Evolutionary conservation across 352 stramenopile genomes (phyloP).

Genomic region (Halophytophthora batemanensis): DNA sequence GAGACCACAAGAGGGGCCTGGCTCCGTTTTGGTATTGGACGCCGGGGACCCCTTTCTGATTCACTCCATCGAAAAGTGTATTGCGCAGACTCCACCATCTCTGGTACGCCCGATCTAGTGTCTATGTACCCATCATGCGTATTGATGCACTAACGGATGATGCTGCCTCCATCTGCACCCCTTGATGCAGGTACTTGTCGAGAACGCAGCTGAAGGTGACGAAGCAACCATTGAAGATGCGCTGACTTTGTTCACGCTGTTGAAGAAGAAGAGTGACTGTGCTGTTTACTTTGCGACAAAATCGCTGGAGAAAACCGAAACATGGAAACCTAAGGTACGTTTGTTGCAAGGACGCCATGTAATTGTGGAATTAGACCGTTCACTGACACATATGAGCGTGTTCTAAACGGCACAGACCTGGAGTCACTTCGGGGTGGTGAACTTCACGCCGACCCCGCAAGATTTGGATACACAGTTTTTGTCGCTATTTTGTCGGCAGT

Average conservation of each 20-base stretch:
- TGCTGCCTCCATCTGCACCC: not conserved
- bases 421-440: constrained; percentile 42
- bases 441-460: constrained; percentile 32
- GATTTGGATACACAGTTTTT: constrained; percentile 43
- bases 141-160: not conserved
- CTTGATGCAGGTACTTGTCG: constrained; percentile 37
- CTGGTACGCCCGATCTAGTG: constrained; percentile 13
- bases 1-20: constrained; percentile 13
- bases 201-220: constrained; percentile 44
- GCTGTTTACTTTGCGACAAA: constrained; percentile 41
- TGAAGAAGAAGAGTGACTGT: constrained; percentile 38
- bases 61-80: constrained; percentile 37
- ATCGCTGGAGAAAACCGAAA: constrained; percentile 24
- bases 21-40: constrained; percentile 32
- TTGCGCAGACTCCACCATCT: constrained; percentile 25
- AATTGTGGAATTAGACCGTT: not conserved
- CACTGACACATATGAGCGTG: not conserved
- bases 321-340: constrained; percentile 51
- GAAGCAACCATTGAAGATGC: constrained; percentile 32
- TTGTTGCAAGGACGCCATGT: not conserved
- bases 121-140: not conserved
- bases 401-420: constrained; percentile 31
- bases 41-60: constrained; percentile 38
- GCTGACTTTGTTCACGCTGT: constrained; percentile 34
- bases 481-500: constrained; percentile 22